Evolutionary conservation across 495 filamentous ascomycete genomes (phyloP), one percentile per base, ranked within the genome.

Genomic region (Penicillium cosmopolitanum): DNA sequence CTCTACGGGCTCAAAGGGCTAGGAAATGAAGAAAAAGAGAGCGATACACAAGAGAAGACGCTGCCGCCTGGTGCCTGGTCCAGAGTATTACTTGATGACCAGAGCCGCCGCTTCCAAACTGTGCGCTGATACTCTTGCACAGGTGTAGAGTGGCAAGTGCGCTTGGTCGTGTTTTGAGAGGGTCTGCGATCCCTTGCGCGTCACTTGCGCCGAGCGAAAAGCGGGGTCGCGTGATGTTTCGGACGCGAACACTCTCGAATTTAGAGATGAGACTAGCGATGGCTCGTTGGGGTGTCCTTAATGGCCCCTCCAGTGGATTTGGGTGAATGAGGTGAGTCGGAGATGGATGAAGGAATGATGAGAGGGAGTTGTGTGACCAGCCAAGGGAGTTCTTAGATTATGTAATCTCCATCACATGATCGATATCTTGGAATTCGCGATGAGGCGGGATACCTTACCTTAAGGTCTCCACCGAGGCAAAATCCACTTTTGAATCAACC

Each of bases 1-100:
- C 71, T 76, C 77, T 80, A 80, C 78, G 66, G 64, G 68, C 75
- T 71, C 72, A 73, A 70, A 65, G 56, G 66, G 70, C 70, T 60
- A 58, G 46, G 23, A 25, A 19, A 70, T 64, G 56, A 64, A 58
- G 46, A 48, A 25, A 25, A n/a, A 48, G 28, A 28, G 19, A 48
- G 73, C 71, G 74, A 76, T 76, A 80, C 74, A 73, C 67, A 73
- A 72, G 65, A 62, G 59, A 70, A 73, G 71, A 72, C 64, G 63
- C 66, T 67, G 66, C 56, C 67, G 66, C 63, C 62, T 61, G 64
- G 58, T 68, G 66, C 65, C 66, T 61, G 57, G 62, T 69, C 68
- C 69, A 66, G 69, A 51, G 67, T 75, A 76, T 73, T 76, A 74
- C 74, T 77, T 66, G 63, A 61, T 68, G 58, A 64, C 66, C 63